A percentile compares a stretch with the other conserved stretches of the same genome.
These are phyloP conservation scores for Oryza nivara DNA, from an alignment of 176 grass and related monocot genomes.

Conservation along the genomic window DNA sequence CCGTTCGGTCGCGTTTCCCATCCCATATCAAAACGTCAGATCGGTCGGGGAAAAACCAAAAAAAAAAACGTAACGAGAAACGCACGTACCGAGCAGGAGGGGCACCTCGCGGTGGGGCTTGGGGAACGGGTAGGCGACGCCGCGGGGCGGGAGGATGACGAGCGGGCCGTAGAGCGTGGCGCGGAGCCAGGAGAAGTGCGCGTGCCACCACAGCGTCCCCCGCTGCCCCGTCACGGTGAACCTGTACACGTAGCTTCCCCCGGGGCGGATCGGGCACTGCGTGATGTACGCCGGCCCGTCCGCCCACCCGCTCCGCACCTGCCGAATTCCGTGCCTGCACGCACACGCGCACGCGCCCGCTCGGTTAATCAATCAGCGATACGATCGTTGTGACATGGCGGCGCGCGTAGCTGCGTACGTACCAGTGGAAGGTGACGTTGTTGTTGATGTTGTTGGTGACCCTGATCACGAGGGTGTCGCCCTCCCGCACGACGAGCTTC, in stretches of 20 bases:
- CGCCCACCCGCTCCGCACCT: slow-evolving; percentile 69
- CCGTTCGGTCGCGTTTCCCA: background rate
- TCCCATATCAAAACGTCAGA: background rate
- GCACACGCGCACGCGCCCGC: no score
- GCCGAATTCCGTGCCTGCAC: slow-evolving; percentile 64
- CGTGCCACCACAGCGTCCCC: slow-evolving; percentile 80
- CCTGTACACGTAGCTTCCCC: slow-evolving; percentile 64
- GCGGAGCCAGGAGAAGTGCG: slow-evolving; percentile 68
- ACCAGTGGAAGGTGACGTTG: slow-evolving; percentile 77
- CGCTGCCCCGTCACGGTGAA: slow-evolving; percentile 63
- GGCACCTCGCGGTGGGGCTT: slow-evolving; percentile 32
- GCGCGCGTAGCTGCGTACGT: background rate
- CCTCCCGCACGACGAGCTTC: slow-evolving; percentile 55
- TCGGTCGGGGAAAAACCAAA: background rate
- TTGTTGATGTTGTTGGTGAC: slow-evolving; percentile 62
- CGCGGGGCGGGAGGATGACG: slow-evolving; percentile 73
- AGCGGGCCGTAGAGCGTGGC: slow-evolving; percentile 69
- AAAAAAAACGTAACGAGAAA: no score
- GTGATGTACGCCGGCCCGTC: slow-evolving; percentile 85
- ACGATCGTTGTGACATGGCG: no score
- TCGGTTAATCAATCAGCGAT: no score
- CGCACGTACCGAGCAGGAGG: slow-evolving; percentile 46
- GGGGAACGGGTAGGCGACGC: slow-evolving; percentile 74
- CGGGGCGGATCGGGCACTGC: slow-evolving; percentile 77
- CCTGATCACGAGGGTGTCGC: slow-evolving; percentile 50